Evolutionary conservation across 371 early-diverging fungal species (phyloP).

Genomic region (Gilbertella persicaria): DNA sequence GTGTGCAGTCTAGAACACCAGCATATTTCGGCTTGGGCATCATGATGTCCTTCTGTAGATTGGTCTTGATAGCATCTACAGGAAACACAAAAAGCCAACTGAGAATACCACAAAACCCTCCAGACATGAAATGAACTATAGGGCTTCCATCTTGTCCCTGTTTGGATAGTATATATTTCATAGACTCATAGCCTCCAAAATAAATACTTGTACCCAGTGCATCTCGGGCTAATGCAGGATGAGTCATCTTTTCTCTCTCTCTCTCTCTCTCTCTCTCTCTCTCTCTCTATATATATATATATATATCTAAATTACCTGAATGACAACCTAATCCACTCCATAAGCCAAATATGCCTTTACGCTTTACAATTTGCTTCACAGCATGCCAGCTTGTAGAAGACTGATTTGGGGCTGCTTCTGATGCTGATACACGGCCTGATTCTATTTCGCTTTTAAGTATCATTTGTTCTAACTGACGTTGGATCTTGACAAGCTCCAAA

Average conservation of each 20-base stretch:
- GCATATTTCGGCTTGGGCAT: conserved; percentile 46
- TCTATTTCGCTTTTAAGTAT: conserved; percentile 41
- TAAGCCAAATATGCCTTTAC: conserved; percentile 43
- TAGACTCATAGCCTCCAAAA: conserved; percentile 75
- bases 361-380: conserved; percentile 47
- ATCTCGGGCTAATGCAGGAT: conserved; percentile 56
- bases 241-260: no score
- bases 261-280: no score
- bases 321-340: conserved; percentile 49
- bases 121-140: conserved; percentile 71
- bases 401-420: not conserved
- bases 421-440: conserved; percentile 8
- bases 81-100: conserved; percentile 84
- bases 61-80: conserved; percentile 74
- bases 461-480: conserved; percentile 71
- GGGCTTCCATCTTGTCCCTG: conserved; percentile 40
- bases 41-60: conserved; percentile 73
- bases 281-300: no score
- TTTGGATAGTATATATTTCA: conserved; percentile 59
- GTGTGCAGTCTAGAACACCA: conserved; percentile 56
- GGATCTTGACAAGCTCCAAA: conserved; percentile 79
- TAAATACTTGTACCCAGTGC: conserved; percentile 76
- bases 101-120: conserved; percentile 75
- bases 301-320: no score
- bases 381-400: conserved; percentile 47